Base-by-base conservation (phyloP, 2,329 filamentous ascomycete genomes). In the Aspergillus sp. region DNA sequence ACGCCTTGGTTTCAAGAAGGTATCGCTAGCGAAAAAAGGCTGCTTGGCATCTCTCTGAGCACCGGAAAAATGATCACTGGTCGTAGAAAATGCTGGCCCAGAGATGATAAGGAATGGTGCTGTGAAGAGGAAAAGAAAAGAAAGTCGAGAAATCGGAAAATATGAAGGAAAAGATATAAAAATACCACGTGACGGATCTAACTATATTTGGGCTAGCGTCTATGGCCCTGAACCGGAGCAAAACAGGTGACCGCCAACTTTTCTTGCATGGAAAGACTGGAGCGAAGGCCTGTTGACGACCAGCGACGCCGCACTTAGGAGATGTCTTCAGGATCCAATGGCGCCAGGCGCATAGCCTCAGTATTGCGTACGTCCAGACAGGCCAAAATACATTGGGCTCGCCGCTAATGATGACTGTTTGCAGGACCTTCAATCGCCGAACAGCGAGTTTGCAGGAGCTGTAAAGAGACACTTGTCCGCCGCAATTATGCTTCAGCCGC, bases 11-110 rank as follows among this genome's bases (percentile, higher is more conserved):
- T 66, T 66, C 61, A 80, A 81, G 86, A 91, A 93, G 92, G 91
- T 89, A 89, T 91, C 87, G 93, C 91, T 97, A 97, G 93, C 93
- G 93, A 93, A 96, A 93, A 93, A 91, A 91, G 90, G 90, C 90
- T 91, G 90, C 89, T 81, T 64, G 69, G 74, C 80, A 41, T 91
- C 82, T 77, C 76, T 97, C 91, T 97, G 77, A 91, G 91, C 93
- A 95, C 88, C 82, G 80, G 80, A 87, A 85, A 51, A 95, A 97
- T 97, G 93, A 88, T 93, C 92, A 86, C 86, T 89, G 88, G 85
- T 88, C 86, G 84, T 90, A 85, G 87, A 82, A 62, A 80, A 78
- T 80, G 76, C 81, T 73, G 83, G 83, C 85, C 83, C 89, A 86
- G 88, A 93, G 92, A 93, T 87, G 93, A 97, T 97, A 97, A 97